Evolutionary conservation across 202 grass and related monocot genomes (phyloP).

Genomic region (Bolboschoenoplectus hybrid): DNA sequence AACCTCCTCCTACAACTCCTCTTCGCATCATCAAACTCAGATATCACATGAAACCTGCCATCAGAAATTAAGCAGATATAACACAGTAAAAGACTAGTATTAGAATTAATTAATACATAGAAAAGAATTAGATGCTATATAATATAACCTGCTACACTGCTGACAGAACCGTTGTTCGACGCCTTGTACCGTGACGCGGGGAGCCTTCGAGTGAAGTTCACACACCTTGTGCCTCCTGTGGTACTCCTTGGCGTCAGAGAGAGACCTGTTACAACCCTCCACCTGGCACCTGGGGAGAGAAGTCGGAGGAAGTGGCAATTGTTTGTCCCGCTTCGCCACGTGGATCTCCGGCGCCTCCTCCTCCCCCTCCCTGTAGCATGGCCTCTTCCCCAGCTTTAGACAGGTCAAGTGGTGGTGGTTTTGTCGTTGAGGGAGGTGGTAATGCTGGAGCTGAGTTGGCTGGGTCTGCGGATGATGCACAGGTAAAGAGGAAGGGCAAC

Average conservation of each 20-base stretch:
- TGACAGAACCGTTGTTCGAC: conserved; percentile 94
- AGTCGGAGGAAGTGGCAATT: neutral
- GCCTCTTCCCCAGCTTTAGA: conserved; percentile 80
- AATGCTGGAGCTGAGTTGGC: conserved; percentile 13
- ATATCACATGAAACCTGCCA: conserved; percentile 73
- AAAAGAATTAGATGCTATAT: neutral
- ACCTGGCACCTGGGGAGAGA: conserved; percentile 70
- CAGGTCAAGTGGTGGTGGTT: conserved; percentile 53
- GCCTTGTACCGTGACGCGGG: conserved; percentile 68
- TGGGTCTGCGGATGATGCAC: conserved; percentile 15
- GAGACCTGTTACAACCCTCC: conserved; percentile 60
- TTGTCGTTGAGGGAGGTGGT: conserved; percentile 25
- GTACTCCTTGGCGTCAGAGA: conserved; percentile 72
- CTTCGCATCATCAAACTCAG: conserved; percentile 91
- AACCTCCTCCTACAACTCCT: conserved; percentile 85
- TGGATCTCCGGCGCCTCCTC: neutral
- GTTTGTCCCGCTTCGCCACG: conserved; percentile 15
- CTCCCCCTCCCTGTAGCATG: conserved; percentile 43
- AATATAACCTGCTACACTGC: conserved; percentile 81
- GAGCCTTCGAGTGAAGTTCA: conserved; percentile 80
- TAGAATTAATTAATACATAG: neutral
- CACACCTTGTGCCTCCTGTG: conserved; percentile 93
- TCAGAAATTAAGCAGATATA: neutral
- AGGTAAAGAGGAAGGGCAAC: conserved; percentile 36
- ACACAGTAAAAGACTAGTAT: neutral